Percentiles rank a stretch among this genome's conserved stretches.
Conservation (phyloP, 805 yeast species). For the Candida vartiovaarae region DNA sequence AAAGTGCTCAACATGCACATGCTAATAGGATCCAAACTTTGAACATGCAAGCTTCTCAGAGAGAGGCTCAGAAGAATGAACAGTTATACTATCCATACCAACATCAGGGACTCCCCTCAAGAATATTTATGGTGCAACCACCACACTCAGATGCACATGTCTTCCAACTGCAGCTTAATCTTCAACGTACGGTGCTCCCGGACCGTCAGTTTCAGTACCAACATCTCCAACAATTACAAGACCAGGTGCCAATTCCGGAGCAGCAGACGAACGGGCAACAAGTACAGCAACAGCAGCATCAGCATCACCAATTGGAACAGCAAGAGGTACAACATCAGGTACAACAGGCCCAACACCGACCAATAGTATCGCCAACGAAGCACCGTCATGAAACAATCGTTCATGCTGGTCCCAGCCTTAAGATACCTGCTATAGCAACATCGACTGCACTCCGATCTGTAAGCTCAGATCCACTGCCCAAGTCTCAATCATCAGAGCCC, state of each 20-base stretch:
- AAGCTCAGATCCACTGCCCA: too few relatives aligned
- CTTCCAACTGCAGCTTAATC: slow-evolving; percentile 17
- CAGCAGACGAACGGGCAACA: not conserved
- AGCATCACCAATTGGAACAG: not conserved
- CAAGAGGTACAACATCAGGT: too few relatives aligned
- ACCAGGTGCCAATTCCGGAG: too few relatives aligned
- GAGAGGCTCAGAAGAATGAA: slow-evolving; percentile 11
- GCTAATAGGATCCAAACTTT: slow-evolving; percentile 30
- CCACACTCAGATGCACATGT: slow-evolving; percentile 8
- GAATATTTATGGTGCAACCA: slow-evolving; percentile 11
- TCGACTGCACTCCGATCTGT: too few relatives aligned
- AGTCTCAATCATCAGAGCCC: too few relatives aligned
- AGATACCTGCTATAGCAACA: too few relatives aligned
- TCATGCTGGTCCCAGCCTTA: too few relatives aligned
- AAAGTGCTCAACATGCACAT: slow-evolving; percentile 40
- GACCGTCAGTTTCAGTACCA: slow-evolving; percentile 1
- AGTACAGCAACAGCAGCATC: slow-evolving; percentile 1
- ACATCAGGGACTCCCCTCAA: slow-evolving; percentile 18
- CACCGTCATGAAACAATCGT: too few relatives aligned
- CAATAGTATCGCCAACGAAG: too few relatives aligned
- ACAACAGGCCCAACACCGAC: too few relatives aligned
- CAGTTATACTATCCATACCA: slow-evolving; percentile 14
- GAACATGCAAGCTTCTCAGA: slow-evolving; percentile 15
- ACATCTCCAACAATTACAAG: slow-evolving; percentile 3
- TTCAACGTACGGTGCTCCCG: slow-evolving; percentile 7